Evolutionary conservation across 2,329 filamentous ascomycete genomes (phyloP).

Genomic region (Phaeomoniella chlamydospora): DNA sequence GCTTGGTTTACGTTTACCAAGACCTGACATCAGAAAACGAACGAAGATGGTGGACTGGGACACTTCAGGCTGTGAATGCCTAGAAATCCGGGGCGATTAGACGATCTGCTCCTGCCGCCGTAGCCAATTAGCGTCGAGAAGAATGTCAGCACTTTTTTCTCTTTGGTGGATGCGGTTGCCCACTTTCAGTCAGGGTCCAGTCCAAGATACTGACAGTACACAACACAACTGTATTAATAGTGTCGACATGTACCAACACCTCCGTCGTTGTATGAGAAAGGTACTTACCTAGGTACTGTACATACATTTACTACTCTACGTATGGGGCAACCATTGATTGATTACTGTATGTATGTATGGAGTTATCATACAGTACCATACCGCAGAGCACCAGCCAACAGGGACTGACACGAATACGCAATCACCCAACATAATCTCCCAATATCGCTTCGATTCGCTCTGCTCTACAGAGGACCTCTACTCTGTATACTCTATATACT

Average conservation of each 20-base stretch:
- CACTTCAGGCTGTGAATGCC: neutral
- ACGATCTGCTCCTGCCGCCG: neutral
- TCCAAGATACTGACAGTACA: too few species aligned
- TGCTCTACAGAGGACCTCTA: too few species aligned
- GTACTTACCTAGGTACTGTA: neutral
- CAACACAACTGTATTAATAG: neutral
- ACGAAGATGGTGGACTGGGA: too few species aligned
- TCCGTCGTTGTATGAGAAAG: neutral
- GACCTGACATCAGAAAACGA: neutral
- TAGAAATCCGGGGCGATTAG: neutral
- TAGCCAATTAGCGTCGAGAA: neutral
- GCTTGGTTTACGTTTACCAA: neutral
- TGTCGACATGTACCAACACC: neutral
- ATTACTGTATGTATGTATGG: too few species aligned
- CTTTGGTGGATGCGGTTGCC: neutral
- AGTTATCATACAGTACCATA: too few species aligned
- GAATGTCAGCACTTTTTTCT: neutral
- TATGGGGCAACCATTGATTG: too few species aligned
- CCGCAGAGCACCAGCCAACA: too few species aligned
- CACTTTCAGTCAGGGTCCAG: neutral
- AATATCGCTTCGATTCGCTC: too few species aligned
- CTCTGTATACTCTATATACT: too few species aligned
- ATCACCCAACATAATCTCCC: too few species aligned
- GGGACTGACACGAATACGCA: too few species aligned
- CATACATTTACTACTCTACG: too few species aligned